phyloP scores from a whole-genome alignment of 2,329 filamentous ascomycete genomes.

The Colletotrichum theobromicola region DNA sequence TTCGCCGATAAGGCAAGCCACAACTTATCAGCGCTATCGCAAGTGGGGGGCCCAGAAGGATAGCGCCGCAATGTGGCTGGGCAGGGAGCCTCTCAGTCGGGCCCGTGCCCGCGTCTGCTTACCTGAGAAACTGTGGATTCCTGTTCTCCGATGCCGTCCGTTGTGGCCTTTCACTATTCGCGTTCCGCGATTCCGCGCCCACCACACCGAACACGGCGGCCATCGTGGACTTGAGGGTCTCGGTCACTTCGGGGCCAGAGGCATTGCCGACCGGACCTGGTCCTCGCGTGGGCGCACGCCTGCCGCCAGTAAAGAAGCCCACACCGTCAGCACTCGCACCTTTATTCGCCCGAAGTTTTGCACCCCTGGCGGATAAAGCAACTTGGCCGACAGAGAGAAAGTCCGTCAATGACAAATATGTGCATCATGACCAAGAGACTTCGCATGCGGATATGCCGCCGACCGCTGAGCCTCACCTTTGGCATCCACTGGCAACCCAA shows the following conservation, averaged over 20 bases:
- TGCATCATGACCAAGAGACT: not conserved
- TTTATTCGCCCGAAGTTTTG: conserved; percentile 17
- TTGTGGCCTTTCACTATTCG: not conserved
- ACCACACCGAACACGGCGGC: not conserved
- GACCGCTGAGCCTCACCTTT: not conserved
- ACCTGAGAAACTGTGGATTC: not conserved
- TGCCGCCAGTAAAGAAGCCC: conserved; percentile 1
- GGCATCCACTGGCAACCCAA: not conserved
- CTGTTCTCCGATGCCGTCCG: not conserved
- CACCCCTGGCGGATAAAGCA: not conserved
- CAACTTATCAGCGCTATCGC: not conserved
- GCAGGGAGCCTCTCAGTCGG: not conserved
- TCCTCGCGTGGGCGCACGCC: not conserved
- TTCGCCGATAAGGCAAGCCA: not conserved
- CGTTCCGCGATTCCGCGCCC: not conserved
- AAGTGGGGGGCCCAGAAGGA: not conserved
- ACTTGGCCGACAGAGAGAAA: not conserved
- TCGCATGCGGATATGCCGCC: not conserved
- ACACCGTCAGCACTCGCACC: conserved; percentile 1
- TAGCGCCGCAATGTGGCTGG: not conserved
- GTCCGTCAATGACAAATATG: conserved; percentile 11
- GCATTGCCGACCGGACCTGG: not conserved
- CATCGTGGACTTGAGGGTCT: not conserved
- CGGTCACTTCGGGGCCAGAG: conserved; percentile 2
- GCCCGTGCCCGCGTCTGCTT: not conserved